Base-by-base conservation (phyloP, 2,329 filamentous ascomycete genomes). In the Byssochlamys sp. region DNA sequence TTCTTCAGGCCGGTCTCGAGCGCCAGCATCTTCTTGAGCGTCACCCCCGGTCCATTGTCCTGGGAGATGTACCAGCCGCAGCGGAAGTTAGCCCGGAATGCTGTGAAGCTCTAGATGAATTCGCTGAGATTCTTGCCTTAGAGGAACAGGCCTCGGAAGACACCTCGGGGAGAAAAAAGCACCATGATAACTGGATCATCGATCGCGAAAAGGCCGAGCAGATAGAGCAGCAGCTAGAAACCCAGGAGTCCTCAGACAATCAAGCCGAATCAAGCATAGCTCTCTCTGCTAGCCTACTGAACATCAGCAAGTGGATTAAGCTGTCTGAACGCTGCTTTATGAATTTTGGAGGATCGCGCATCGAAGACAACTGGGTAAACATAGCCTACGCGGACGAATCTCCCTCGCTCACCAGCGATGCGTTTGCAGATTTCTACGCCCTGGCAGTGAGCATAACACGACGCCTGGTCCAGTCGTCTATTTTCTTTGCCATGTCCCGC, bases 341-440 rank as follows among this genome's bases (percentile, higher is more conserved):
- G 89, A 92, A 91, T 59, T 64, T 74, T 25, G 77, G 75, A 59
- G 79, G 80, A 11, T 69, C 76, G 1, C 75, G 81, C 49, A 73
- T 78, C 11, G 82, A 84, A 56, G 80, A 83, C 57, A 91, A 89
- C 67, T 95, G 89, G 89, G 77, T 75, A 33, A 78, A 76, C 45
- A 65, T 88, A 6, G 79, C 80, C 24, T 78, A 81, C 28, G 69
- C 70, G 55, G 66, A 66, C 2, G 79, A 82, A 57, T 77, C 77
- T 2, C 91, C 91, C 0, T 84, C 87, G 0, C 82, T 96, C 25
- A 85, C 87, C 63, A 82, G 85, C 5, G 91, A 89, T 1, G 85
- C 88, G 0, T 80, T 95, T n/a, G 80, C 83, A 4, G 89, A 94
- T 63, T 86, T 96, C 51, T 80, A 91, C 65, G 81, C 82, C 7